Base-by-base conservation (phyloP, 768 basidiomycete genomes). In the Tulasnella sp. region DNA sequence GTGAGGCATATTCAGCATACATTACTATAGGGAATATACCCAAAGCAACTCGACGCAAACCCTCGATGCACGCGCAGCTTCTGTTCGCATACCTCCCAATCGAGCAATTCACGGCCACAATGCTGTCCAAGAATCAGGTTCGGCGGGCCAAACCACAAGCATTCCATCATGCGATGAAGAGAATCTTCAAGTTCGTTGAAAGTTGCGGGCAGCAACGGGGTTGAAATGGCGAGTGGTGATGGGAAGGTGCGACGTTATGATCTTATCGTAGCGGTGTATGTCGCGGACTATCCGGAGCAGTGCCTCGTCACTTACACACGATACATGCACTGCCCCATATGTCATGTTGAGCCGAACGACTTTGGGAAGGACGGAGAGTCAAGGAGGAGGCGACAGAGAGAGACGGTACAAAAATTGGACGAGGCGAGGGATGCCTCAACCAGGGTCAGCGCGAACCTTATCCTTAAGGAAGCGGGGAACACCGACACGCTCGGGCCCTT, bases 1-100 rank as follows among this genome's bases (percentile, higher is more conserved):
- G 84, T 71, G 68, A 73, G 19, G 81, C 83, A 8, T 85, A 81
- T 75, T 84, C 84, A 0, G 80, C 84, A 0, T 85, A 85, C 75
- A 71, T 84, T 0, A 81, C 82, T 1, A 77, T 83, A 29, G 83
- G 82, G 0, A 83, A 83, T 69, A 77, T 85, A 2, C 78, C 80
- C 0, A 85, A 84, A 69, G 76, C 80, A 1, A 79, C 83, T 16
- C 75, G 81, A 0, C 75, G 79, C 0, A 77, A 83, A 70, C 82
- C 83, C 0, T 81, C 79, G 0, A 36, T 71, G 9, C 79, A 78
- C 17, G 82, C 81, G 0, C 77, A 75, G 16, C 75, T 83, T 1
- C 76, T 84, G 0, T 22, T 85, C 0, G 83, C 77, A 0, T 85
- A 84, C 72, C 78, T 84, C 0, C 80, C 83, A 0, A 78, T 81